Evolutionary conservation across 331 rosid species (phyloP).

Genomic region (Phaseolus coccineus): DNA sequence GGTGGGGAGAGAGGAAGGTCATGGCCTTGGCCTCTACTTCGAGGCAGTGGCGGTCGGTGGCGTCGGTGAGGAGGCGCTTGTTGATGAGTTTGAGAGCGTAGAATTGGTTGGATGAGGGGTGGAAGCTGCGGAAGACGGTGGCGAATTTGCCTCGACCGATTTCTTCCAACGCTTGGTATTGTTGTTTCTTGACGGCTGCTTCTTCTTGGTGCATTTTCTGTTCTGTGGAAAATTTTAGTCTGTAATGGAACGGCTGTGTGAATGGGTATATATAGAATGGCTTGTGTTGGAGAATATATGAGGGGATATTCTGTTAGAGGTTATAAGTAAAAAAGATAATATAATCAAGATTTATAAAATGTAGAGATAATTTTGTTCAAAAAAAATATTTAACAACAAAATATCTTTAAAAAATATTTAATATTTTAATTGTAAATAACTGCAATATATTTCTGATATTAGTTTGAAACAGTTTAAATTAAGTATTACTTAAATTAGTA

Average conservation of each 20-base stretch:
- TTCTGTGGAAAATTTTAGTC: neutral
- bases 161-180: conserved; percentile 68
- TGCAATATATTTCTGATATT: too few species aligned
- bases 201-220: conserved; percentile 53
- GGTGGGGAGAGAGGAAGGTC: conserved; percentile 69
- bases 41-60: conserved; percentile 69
- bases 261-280: too few species aligned
- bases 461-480: too few species aligned
- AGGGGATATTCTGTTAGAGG: neutral
- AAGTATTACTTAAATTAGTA: too few species aligned
- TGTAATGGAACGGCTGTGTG: too few species aligned
- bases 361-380: too few species aligned
- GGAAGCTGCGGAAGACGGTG: conserved; percentile 65
- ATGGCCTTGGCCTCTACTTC: conserved; percentile 75
- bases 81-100: conserved; percentile 75
- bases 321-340: too few species aligned
- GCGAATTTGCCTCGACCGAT: conserved; percentile 85
- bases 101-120: conserved; percentile 44
- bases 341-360: too few species aligned
- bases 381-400: too few species aligned
- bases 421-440: too few species aligned
- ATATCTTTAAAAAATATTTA: too few species aligned
- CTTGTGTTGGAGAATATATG: neutral
- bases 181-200: conserved; percentile 33
- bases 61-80: conserved; percentile 60